Evolutionary conservation across 805 yeast species (phyloP), one percentile per base, ranked within the genome.

Genomic region (Candida sanyiensis): DNA sequence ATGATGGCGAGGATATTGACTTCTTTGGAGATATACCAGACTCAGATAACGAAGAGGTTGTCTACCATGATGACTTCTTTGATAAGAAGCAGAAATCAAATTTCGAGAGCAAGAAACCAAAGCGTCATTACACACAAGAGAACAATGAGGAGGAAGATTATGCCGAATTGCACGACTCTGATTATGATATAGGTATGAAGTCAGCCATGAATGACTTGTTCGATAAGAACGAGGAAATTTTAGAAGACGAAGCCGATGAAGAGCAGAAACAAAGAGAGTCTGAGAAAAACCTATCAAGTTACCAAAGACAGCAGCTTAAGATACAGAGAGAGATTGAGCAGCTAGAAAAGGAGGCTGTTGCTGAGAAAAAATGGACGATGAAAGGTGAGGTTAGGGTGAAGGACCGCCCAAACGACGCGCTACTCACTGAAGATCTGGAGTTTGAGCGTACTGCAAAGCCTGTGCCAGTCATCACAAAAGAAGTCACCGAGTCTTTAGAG

Each of bases 371-470:
- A 52, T 90, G 98, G 98, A 78, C 95, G 7, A 72, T 90, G 75
- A 83, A 80, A 52, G 98, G 98, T 63, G 98, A 93, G 63, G 88
- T 86, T 2, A 73, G 74, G 42, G 84, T 88, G 2, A 77, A 73
- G 45, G 83, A 81, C 48, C 73, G 98, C 56, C 95, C 95, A 7
- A 67, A 69, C 31, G 96, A 93, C 64, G 81, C 97, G 2, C 67
- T 93, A 28, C 61, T 93, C 41, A 81, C 80, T 30, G 95, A 84
- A 51, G 87, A 74, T 29, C 65, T 90, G 38, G 94, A 88, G 49
- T 93, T 90, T 54, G 98, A 90, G 52, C 75, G 97, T 54, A 85
- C 88, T 6, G 79, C 96, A 7, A 90, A 90, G 53, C 96, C 98
- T 0, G 97, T 88, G 5, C 98, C 98, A 0, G 88, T 89, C 6